These are phyloP conservation scores for Microsporum canis DNA, from an alignment of 2,329 filamentous ascomycete genomes.

Conservation along the genomic window DNA sequence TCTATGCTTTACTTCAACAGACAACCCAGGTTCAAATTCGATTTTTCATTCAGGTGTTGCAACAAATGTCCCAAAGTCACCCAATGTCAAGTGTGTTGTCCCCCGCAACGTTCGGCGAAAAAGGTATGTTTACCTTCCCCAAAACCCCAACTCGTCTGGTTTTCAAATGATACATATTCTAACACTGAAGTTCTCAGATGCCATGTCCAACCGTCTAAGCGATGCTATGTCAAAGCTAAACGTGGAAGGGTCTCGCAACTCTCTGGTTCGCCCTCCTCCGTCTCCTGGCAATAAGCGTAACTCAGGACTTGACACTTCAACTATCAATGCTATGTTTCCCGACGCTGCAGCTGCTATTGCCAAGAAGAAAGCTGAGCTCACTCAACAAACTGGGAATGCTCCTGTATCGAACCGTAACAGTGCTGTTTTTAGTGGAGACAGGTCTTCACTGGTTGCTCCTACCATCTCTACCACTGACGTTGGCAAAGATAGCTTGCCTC, in stretches of 20 bases:
- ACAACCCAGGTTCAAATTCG: constrained; percentile 97
- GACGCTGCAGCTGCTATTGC: constrained; percentile 97
- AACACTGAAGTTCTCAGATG: constrained; percentile 47
- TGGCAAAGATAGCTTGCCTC: constrained; percentile 47
- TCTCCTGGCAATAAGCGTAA: constrained; percentile 76
- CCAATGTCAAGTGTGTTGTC: constrained; percentile 94
- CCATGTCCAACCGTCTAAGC: constrained; percentile 89
- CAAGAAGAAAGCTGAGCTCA: constrained; percentile 95
- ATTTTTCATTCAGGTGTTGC: constrained; percentile 96
- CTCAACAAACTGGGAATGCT: constrained; percentile 81
- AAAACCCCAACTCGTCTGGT: not conserved
- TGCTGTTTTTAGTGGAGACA: constrained; percentile 57
- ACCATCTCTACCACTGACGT: constrained; percentile 60
- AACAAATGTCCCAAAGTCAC: constrained; percentile 98
- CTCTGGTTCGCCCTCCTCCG: constrained; percentile 66
- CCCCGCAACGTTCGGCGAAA: constrained; percentile 84
- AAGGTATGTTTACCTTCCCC: constrained; percentile 48
- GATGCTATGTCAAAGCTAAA: constrained; percentile 95
- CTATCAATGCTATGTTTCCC: constrained; percentile 98
- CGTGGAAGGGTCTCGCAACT: constrained; percentile 77
- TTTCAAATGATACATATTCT: constrained; percentile 9
- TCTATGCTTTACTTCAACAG: constrained; percentile 93
- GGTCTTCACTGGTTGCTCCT: constrained; percentile 61
- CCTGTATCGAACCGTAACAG: constrained; percentile 92
- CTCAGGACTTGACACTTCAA: constrained; percentile 83